Evolutionary conservation across 2,329 filamentous ascomycete genomes (phyloP), one percentile per base, ranked within the genome.

Genomic region (Boeremia exigua): DNA sequence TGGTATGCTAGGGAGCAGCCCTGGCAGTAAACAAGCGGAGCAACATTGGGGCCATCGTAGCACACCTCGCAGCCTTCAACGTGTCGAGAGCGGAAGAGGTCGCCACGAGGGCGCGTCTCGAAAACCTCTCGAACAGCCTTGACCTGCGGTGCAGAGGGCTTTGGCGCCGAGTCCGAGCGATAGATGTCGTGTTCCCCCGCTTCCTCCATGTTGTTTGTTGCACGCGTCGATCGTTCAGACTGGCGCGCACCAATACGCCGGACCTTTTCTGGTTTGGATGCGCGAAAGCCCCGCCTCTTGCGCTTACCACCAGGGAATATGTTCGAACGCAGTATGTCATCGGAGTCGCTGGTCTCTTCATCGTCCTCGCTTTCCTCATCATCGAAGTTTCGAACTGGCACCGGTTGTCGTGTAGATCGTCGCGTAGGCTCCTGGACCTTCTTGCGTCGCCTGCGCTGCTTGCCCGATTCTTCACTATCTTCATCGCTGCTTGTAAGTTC

Each of bases 1-100:
- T 99, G 95, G 64, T 92, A 96, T 0, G 90, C 83, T 43, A 88
- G 81, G 2, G 88, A 92, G 72, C 95, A 99, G 28, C 95, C 95
- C 77, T 99, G 96, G 65, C 95, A 99, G 69, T 88, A 88, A 30
- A 99, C 83, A 23, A 99, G 79, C 34, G 84, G 80, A 0, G 91
- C 92, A 69, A 87, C 88, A 54, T 80, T 82, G 1, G 77, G 73
- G 19, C 82, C 79, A 43, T 83, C 78, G 8, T 83, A 82, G 70
- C 95, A 99, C 2, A 86, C 83, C 62, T 91, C 88, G 73, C 95
- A 99, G 7, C 78, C 79, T 36, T 84, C 79, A 42, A 83, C 85
- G 74, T 99, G 95, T 10, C 85, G 83, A 19, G 81, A 78, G 49
- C 83, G 82, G 73, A 99, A 99, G 2, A 82, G 77, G 34, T 88